Conservation (phyloP, 2,329 filamentous ascomycete genomes). For the Hypomyces rosellus region DNA sequence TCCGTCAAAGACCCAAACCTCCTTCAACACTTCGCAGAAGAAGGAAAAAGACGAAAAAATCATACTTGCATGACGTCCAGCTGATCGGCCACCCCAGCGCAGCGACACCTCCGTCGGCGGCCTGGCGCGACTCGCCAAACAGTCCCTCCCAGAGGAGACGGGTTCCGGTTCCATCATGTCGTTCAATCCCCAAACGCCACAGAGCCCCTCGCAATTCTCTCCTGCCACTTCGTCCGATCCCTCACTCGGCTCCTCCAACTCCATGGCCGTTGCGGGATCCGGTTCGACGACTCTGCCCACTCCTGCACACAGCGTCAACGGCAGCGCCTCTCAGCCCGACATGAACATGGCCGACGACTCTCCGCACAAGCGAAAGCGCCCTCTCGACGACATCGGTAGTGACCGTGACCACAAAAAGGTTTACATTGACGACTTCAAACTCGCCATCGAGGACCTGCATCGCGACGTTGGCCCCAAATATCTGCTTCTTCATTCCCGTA, state of each 20-base stretch:
- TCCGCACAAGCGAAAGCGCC: slow-evolving; percentile 57
- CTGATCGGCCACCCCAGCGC: slow-evolving; percentile 24
- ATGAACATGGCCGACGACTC: slow-evolving; percentile 46
- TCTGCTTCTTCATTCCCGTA: slow-evolving; percentile 61
- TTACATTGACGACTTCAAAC: slow-evolving; percentile 54
- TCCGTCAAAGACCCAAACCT: background rate
- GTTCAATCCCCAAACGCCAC: slow-evolving; percentile 61
- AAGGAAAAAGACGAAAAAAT: background rate
- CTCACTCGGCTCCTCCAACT: slow-evolving; percentile 44
- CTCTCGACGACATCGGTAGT: slow-evolving; percentile 48
- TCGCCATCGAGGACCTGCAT: slow-evolving; percentile 59
- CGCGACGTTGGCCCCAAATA: slow-evolving; percentile 62
- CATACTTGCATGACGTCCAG: slow-evolving; percentile 25
- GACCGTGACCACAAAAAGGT: slow-evolving; percentile 55
- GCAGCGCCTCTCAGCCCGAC: slow-evolving; percentile 39
- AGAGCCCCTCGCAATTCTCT: slow-evolving; percentile 59
- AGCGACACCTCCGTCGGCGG: slow-evolving; percentile 27
- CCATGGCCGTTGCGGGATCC: slow-evolving; percentile 39
- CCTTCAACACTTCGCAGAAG: background rate
- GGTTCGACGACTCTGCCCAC: slow-evolving; percentile 50
- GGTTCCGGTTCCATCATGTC: slow-evolving; percentile 46
- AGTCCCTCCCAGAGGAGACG: slow-evolving; percentile 24
- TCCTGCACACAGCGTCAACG: slow-evolving; percentile 57
- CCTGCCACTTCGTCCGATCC: slow-evolving; percentile 48
- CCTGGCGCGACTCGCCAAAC: slow-evolving; percentile 26